phyloP scores from a whole-genome alignment of 805 yeast genomes.

The Teunomyces panamensis region DNA sequence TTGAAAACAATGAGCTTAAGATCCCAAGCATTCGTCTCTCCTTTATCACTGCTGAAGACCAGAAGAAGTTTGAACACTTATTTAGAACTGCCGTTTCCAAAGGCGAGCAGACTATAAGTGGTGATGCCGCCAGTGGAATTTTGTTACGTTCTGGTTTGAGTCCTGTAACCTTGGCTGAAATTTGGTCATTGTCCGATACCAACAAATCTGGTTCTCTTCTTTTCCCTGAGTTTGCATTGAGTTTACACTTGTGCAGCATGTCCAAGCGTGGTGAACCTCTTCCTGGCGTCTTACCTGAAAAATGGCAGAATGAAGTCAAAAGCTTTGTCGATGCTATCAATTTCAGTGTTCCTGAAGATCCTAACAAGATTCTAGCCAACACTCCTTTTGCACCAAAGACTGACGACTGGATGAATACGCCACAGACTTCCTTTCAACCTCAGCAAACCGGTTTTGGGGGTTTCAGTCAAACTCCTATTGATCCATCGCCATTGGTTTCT shows the following conservation, averaged over 20 bases:
- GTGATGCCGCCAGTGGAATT: conserved; percentile 75
- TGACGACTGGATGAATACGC: conserved; percentile 28
- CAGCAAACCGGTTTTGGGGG: conserved; percentile 37
- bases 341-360: conserved; percentile 67
- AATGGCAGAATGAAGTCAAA: conserved; percentile 76
- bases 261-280: conserved; percentile 75
- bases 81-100: conserved; percentile 74
- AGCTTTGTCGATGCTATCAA: conserved; percentile 88
- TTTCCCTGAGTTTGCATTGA: conserved; percentile 92
- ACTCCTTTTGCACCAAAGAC: conserved; percentile 39
- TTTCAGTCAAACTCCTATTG: conserved; percentile 2
- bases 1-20: conserved; percentile 56
- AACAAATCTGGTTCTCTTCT: conserved; percentile 79
- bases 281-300: conserved; percentile 70
- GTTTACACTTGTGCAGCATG: conserved; percentile 80
- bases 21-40: conserved; percentile 77
- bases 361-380: conserved; percentile 36
- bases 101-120: conserved; percentile 66
- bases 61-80: conserved; percentile 78
- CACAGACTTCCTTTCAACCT: conserved; percentile 34
- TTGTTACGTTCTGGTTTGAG: conserved; percentile 75
- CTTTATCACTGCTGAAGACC: conserved; percentile 82
- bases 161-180: conserved; percentile 73
- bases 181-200: conserved; percentile 91
- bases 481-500: conserved; percentile 23